Conservation (phyloP, 345 rosid genomes). For the Eucalyptus cloeziana region DNA sequence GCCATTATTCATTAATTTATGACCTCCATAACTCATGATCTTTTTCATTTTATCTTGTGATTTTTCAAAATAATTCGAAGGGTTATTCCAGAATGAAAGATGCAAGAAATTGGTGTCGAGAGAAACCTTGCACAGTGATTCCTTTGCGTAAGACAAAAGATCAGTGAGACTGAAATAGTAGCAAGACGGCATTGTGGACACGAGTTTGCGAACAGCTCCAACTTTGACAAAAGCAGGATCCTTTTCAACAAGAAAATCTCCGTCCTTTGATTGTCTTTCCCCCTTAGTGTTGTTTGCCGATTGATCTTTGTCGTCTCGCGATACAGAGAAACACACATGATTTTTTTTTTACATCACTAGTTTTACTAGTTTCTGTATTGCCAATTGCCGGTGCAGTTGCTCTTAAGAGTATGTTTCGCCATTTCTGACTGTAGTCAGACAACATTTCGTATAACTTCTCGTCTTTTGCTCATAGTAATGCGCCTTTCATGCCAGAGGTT, state of each 20-base stretch:
- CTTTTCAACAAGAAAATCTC: neutral
- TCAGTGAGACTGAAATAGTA: neutral
- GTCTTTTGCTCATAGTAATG: neutral
- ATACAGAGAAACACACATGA: slow-evolving; percentile 83
- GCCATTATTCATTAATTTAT: neutral
- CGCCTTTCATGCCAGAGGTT: slow-evolving; percentile 31
- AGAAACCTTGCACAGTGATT: neutral
- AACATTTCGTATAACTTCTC: neutral
- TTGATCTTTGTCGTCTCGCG: neutral
- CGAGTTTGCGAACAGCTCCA: neutral
- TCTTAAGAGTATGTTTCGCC: slow-evolving; percentile 41
- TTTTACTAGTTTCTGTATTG: slow-evolving; percentile 69
- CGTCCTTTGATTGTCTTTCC: neutral
- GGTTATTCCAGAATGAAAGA: neutral
- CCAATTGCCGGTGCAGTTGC: slow-evolving; percentile 60
- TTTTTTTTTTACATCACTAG: slow-evolving; percentile 49
- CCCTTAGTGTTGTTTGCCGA: neutral
- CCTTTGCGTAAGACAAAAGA: neutral
- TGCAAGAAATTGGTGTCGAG: neutral
- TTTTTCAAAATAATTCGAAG: neutral
- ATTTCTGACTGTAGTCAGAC: neutral
- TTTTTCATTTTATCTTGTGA: neutral
- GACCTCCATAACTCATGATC: neutral
- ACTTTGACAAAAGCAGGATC: neutral
- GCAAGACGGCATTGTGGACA: neutral